These are phyloP conservation scores for Elymus sibiricus DNA, from an alignment of 176 grass and related monocot species.

Conservation along the genomic window DNA sequence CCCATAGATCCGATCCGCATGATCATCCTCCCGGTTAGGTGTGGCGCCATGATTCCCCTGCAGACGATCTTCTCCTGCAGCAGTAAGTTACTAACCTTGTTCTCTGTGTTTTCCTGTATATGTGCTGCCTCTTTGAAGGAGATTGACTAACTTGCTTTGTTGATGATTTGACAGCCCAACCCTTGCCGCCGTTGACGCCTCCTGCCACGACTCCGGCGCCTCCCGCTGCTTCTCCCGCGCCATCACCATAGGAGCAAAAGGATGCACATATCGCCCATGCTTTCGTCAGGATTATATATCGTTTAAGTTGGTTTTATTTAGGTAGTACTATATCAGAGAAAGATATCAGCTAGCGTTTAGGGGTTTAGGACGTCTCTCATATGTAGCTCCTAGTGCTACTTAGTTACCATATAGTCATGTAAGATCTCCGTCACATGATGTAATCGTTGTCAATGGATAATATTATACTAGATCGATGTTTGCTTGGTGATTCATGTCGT, in stretches of 20 bases:
- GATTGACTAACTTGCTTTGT: background rate
- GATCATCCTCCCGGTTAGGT: background rate
- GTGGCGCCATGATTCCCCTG: background rate
- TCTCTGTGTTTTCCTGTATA: too few relatives aligned
- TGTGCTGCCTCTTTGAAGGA: background rate
- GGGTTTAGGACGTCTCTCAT: too few relatives aligned
- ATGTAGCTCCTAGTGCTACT: too few relatives aligned
- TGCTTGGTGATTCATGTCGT: background rate
- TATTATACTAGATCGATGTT: background rate
- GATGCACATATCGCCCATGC: too few relatives aligned
- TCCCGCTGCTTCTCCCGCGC: background rate
- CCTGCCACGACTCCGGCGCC: background rate
- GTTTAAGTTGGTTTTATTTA: too few relatives aligned
- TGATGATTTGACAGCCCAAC: background rate
- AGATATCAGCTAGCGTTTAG: too few relatives aligned
- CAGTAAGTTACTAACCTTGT: background rate
- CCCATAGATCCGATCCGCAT: constrained; percentile 14
- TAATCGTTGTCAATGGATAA: background rate
- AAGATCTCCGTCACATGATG: background rate
- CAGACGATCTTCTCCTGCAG: background rate
- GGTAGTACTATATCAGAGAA: too few relatives aligned
- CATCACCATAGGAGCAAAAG: too few relatives aligned
- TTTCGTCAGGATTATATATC: too few relatives aligned
- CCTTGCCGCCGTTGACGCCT: background rate
- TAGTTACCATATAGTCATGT: background rate